Conservation (phyloP, 352 stramenopile genomes). For the Pythium aquatile region DNA sequence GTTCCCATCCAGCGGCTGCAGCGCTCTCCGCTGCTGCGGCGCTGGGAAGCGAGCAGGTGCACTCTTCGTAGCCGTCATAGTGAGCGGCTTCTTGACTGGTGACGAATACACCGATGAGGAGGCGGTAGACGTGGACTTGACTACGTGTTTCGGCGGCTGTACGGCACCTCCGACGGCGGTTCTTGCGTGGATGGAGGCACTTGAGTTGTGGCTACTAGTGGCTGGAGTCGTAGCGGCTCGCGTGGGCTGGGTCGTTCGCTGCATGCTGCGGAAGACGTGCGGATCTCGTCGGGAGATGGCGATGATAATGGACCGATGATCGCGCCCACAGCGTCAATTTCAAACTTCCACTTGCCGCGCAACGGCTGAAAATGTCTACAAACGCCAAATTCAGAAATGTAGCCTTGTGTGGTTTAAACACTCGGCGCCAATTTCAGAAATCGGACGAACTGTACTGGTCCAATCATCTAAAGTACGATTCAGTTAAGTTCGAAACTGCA, state of each 20-base stretch:
- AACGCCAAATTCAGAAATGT: conserved; percentile 1
- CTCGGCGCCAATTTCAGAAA: conserved; percentile 7
- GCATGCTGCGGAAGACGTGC: not conserved
- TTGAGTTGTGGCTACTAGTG: not conserved
- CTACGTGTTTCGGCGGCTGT: not conserved
- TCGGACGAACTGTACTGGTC: not conserved
- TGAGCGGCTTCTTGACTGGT: not conserved
- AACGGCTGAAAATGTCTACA: conserved; percentile 3
- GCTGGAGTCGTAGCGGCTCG: not conserved
- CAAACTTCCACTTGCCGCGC: conserved; percentile 17
- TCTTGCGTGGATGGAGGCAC: conserved; percentile 6
- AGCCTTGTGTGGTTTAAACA: not conserved
- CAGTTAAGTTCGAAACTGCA: not conserved
- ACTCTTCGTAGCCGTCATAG: not conserved
- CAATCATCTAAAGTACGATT: not conserved
- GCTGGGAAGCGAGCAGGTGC: not conserved
- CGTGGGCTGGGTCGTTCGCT: conserved; percentile 8
- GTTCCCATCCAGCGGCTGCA: conserved; percentile 23
- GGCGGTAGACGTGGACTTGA: not conserved
- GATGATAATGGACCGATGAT: conserved; percentile 7
- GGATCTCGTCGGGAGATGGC: not conserved
- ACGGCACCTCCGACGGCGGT: conserved; percentile 3
- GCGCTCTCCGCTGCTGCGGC: conserved; percentile 10
- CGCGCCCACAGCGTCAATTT: conserved; percentile 5
- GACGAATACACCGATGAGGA: not conserved